Evolutionary conservation across 805 yeast species (phyloP).

Genomic region (Candida golubevii): DNA sequence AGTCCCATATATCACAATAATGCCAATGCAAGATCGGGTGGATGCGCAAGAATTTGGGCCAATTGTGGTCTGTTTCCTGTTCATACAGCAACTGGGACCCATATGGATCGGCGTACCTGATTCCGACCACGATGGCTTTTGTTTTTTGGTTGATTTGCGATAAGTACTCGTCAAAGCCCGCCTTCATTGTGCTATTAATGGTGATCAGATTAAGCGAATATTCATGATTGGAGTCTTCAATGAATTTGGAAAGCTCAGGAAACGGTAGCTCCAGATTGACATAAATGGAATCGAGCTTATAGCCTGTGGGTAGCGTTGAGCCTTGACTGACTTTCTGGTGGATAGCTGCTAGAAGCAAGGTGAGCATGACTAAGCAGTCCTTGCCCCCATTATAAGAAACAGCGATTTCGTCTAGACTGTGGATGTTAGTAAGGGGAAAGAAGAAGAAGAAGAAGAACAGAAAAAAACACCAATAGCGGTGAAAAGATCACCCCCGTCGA

Average conservation of each 20-base stretch:
- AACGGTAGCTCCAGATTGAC: constrained; percentile 75
- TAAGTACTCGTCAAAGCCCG: constrained; percentile 67
- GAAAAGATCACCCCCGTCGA: too few species aligned
- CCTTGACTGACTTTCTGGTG: constrained; percentile 21
- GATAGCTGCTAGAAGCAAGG: constrained; percentile 60
- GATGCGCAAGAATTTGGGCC: constrained; percentile 84
- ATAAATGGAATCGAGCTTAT: constrained; percentile 58
- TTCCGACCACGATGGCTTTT: constrained; percentile 82
- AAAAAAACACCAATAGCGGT: too few species aligned
- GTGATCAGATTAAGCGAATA: constrained; percentile 52
- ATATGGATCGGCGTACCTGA: constrained; percentile 82
- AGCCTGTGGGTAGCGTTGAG: constrained; percentile 21
- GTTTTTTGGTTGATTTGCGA: constrained; percentile 43
- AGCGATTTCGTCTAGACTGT: constrained; percentile 51
- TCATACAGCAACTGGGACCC: constrained; percentile 55
- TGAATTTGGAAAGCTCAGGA: constrained; percentile 63
- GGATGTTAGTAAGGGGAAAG: not conserved
- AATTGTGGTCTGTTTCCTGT: constrained; percentile 79
- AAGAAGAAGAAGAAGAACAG: too few species aligned
- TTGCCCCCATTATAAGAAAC: constrained; percentile 95
- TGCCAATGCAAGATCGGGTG: constrained; percentile 92
- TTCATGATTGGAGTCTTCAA: constrained; percentile 45
- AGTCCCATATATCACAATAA: constrained; percentile 81
- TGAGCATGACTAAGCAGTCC: constrained; percentile 87
- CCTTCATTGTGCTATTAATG: constrained; percentile 50